Evolutionary conservation across 441 rosid genomes (phyloP).

Genomic region (Populus hybrid): DNA sequence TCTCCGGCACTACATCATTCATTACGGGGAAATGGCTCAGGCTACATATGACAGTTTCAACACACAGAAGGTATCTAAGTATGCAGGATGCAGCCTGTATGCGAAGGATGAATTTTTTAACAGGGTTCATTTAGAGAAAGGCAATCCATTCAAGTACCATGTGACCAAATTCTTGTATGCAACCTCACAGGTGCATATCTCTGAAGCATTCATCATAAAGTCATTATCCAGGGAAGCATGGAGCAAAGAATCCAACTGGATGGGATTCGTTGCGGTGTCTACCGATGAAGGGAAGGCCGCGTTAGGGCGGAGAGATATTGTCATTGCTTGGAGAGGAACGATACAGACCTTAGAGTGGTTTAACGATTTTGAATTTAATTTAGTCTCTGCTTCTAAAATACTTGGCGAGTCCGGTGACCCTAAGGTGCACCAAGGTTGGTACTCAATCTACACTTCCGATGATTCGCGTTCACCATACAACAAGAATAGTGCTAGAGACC

Average conservation of each 20-base stretch:
- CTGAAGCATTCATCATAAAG: constrained; percentile 34
- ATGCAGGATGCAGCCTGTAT: constrained; percentile 46
- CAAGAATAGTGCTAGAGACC: constrained; percentile 46
- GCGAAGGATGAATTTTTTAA: constrained; percentile 35
- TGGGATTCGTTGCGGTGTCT: constrained; percentile 61
- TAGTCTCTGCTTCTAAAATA: constrained; percentile 32
- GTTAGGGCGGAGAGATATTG: constrained; percentile 60
- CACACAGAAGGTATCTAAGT: constrained; percentile 28
- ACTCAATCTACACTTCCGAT: constrained; percentile 40
- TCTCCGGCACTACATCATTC: constrained; percentile 53
- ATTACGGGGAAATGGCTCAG: constrained; percentile 57
- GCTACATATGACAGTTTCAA: constrained; percentile 56
- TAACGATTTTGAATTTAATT: constrained; percentile 39
- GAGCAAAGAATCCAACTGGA: constrained; percentile 57
- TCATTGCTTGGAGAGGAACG: constrained; percentile 58
- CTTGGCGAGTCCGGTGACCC: constrained; percentile 23
- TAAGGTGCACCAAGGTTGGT: constrained; percentile 42
- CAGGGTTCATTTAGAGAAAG: constrained; percentile 30
- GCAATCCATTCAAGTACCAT: constrained; percentile 42
- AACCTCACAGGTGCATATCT: constrained; percentile 41
- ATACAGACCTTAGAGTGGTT: constrained; percentile 44
- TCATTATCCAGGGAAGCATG: constrained; percentile 40
- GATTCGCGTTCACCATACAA: constrained; percentile 36
- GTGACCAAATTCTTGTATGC: constrained; percentile 61
- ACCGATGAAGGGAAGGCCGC: constrained; percentile 44